These are phyloP conservation scores for Aureobasidium subglaciale DNA, from an alignment of 2,329 filamentous ascomycete genomes.

Conservation along the genomic window DNA sequence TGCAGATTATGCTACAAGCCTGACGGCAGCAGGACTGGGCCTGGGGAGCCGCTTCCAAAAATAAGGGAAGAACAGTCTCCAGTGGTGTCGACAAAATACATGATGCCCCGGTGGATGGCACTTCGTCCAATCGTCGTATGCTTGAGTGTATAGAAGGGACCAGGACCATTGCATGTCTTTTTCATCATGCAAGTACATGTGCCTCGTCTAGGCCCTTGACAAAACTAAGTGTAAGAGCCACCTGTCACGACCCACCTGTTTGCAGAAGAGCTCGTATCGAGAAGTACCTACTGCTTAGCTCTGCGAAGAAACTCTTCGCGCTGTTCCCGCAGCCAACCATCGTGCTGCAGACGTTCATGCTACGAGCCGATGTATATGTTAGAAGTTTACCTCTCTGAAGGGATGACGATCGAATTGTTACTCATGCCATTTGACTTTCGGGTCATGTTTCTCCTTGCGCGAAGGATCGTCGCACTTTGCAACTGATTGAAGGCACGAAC, in stretches of 20 bases:
- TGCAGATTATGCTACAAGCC: not conserved
- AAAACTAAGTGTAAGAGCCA: not conserved
- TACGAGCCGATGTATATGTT: not conserved
- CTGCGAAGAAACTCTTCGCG: not conserved
- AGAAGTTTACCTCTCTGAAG: not conserved
- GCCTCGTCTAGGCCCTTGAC: not conserved
- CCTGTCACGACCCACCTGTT: slow-evolving; percentile 4
- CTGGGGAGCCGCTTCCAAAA: not conserved
- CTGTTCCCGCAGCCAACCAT: not conserved
- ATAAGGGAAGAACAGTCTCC: not conserved
- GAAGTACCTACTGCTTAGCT: slow-evolving; percentile 3
- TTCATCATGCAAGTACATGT: not conserved
- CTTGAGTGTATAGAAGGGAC: not conserved
- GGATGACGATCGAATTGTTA: not conserved
- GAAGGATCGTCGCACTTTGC: too few relatives aligned
- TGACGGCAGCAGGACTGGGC: not conserved
- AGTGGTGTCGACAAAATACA: not conserved
- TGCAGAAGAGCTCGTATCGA: slow-evolving; percentile 3
- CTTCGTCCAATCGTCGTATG: not conserved
- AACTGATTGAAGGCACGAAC: too few relatives aligned
- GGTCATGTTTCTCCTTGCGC: too few relatives aligned
- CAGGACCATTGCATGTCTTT: not conserved
- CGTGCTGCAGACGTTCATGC: not conserved
- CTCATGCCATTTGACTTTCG: not conserved
- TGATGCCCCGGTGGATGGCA: not conserved